Evolutionary conservation across 192 early-diverging fungal species (phyloP).

Genomic region (Neocallimastix lanati): DNA sequence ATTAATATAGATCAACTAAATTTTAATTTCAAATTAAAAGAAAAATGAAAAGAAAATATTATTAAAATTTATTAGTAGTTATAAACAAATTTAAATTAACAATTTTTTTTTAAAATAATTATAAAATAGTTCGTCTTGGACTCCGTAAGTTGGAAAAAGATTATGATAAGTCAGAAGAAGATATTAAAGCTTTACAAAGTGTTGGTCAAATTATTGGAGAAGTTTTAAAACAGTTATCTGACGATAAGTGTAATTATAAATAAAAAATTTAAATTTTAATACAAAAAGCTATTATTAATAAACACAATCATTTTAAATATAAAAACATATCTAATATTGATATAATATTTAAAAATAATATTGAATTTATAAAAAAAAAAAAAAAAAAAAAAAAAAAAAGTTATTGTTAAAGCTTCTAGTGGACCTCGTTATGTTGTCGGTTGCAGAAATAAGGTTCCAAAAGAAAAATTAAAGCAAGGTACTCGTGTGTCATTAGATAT

Average conservation of each 20-base stretch:
- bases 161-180: conserved; percentile 93
- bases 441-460: conserved; percentile 82
- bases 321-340: no score
- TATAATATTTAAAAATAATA: no score
- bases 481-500: conserved; percentile 97
- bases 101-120: no score
- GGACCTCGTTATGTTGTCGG: conserved; percentile 97
- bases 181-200: conserved; percentile 93
- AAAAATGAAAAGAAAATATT: no score
- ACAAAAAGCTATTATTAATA: no score
- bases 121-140: conserved; percentile 53
- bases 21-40: no score
- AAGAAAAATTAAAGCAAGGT: conserved; percentile 89
- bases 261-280: no score
- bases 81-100: no score
- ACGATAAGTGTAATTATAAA: conserved; percentile 85
- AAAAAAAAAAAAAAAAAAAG: conserved; percentile 30
- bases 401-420: conserved; percentile 91
- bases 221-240: conserved; percentile 91
- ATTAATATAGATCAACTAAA: no score
- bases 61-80: no score
- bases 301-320: no score
- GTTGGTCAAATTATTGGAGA: conserved; percentile 99
- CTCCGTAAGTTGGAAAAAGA: conserved; percentile 73
- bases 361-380: not conserved